Evolutionary conservation across 257 asterid genomes (phyloP).

Genomic region (Lycium ferocissimum): DNA sequence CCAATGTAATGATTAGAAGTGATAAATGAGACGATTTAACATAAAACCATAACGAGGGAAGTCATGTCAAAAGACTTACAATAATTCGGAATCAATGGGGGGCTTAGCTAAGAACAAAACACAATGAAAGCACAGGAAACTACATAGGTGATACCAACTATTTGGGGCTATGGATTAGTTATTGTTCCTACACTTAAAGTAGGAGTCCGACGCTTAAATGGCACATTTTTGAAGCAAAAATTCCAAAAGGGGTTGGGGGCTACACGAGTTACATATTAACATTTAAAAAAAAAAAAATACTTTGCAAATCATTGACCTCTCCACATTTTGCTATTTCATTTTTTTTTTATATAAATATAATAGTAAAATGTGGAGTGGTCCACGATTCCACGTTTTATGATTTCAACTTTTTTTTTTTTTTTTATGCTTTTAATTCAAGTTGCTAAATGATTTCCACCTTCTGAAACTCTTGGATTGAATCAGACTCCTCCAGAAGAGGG

Average conservation of each 20-base stretch:
- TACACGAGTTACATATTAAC: too few relatives aligned
- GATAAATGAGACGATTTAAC: not conserved
- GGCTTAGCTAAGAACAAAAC: not conserved
- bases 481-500: slow-evolving; percentile 40
- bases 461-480: slow-evolving; percentile 60
- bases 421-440: too few relatives aligned
- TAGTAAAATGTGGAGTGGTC: too few relatives aligned
- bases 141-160: not conserved
- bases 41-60: not conserved
- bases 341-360: too few relatives aligned
- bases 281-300: too few relatives aligned
- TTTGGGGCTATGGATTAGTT: not conserved
- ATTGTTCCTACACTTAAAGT: not conserved
- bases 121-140: not conserved
- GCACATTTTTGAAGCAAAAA: too few relatives aligned
- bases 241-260: too few relatives aligned
- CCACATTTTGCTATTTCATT: too few relatives aligned
- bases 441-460: slow-evolving; percentile 39
- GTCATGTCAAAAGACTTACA: not conserved
- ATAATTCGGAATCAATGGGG: not conserved
- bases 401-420: too few relatives aligned
- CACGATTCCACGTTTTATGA: too few relatives aligned
- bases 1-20: not conserved
- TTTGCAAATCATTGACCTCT: too few relatives aligned
- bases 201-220: too few relatives aligned